Conservation (phyloP, 306 rosid species). For the Vigna trinervia region DNA sequence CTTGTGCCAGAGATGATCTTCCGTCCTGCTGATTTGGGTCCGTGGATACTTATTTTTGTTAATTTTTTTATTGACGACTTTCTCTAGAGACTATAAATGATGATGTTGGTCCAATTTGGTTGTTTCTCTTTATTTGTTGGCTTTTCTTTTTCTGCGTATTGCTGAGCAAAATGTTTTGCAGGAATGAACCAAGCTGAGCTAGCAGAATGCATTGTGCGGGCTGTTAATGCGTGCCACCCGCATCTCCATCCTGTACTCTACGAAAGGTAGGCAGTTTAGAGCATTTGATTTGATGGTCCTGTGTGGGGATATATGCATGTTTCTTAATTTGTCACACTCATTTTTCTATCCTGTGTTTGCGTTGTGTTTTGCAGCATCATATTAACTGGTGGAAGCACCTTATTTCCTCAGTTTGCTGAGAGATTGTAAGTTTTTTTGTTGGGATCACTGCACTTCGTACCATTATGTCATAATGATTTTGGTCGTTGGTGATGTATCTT, state of each 20-base stretch:
- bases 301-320: conserved; percentile 20
- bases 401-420: conserved; percentile 81
- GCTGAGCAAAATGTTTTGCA: conserved; percentile 49
- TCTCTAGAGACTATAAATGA: conserved; percentile 25
- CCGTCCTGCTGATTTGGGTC: conserved; percentile 94
- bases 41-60: conserved; percentile 22
- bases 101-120: conserved; percentile 19
- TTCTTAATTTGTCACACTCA: not conserved
- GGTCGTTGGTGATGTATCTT: conserved; percentile 9
- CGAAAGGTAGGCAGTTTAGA: conserved; percentile 62
- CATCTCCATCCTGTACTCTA: conserved; percentile 88
- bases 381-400: conserved; percentile 92
- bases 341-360: conserved; percentile 20
- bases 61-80: conserved; percentile 20
- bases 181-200: conserved; percentile 98
- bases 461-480: not conserved
- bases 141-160: conserved; percentile 14
- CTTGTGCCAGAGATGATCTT: conserved; percentile 97
- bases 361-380: conserved; percentile 69
- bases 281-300: conserved; percentile 15
- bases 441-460: conserved; percentile 3
- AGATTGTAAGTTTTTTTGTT: conserved; percentile 71
- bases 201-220: conserved; percentile 88
- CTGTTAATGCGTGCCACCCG: conserved; percentile 84
- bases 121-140: conserved; percentile 9